Evolutionary conservation across 352 stramenopile species (phyloP).

Genomic region (Phytophthora constricta): DNA sequence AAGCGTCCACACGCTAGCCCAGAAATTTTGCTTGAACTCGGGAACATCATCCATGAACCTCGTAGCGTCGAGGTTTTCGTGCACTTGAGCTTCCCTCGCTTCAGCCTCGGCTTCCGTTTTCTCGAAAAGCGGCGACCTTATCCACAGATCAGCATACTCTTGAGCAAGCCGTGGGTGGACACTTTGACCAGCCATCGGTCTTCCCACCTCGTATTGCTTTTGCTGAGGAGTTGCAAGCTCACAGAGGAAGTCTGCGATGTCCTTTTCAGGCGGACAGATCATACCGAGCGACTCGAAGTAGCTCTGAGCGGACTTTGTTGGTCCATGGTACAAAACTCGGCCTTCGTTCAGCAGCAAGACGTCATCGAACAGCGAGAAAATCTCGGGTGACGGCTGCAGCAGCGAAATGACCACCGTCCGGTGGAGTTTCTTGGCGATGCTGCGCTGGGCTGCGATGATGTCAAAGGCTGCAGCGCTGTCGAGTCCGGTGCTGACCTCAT

Average conservation of each 20-base stretch:
- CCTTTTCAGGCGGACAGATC: constrained; percentile 28
- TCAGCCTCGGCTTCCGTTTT: constrained; percentile 35
- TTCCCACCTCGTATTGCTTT: constrained; percentile 30
- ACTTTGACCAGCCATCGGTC: neutral
- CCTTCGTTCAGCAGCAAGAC: constrained; percentile 71
- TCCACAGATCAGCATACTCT: constrained; percentile 51
- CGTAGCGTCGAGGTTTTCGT: constrained; percentile 24
- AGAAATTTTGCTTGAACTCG: constrained; percentile 47
- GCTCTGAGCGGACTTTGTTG: constrained; percentile 36
- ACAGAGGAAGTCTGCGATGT: constrained; percentile 46
- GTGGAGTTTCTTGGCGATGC: constrained; percentile 41
- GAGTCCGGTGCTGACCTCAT: constrained; percentile 54
- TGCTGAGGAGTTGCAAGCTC: constrained; percentile 34
- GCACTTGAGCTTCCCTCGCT: constrained; percentile 29
- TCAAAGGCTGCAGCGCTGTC: constrained; percentile 60
- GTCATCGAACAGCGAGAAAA: constrained; percentile 85
- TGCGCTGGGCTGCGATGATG: constrained; percentile 71
- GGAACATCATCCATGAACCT: constrained; percentile 35
- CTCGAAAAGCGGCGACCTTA: constrained; percentile 37
- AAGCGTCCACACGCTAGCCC: constrained; percentile 41
- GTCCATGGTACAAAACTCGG: constrained; percentile 40
- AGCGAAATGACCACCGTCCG: constrained; percentile 58
- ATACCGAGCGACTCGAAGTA: constrained; percentile 81
- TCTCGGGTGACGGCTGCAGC: constrained; percentile 84
- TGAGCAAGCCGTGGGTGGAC: constrained; percentile 20